Evolutionary conservation across 371 early-diverging fungal species (phyloP).

Genomic region (Rhizopus sp.): DNA sequence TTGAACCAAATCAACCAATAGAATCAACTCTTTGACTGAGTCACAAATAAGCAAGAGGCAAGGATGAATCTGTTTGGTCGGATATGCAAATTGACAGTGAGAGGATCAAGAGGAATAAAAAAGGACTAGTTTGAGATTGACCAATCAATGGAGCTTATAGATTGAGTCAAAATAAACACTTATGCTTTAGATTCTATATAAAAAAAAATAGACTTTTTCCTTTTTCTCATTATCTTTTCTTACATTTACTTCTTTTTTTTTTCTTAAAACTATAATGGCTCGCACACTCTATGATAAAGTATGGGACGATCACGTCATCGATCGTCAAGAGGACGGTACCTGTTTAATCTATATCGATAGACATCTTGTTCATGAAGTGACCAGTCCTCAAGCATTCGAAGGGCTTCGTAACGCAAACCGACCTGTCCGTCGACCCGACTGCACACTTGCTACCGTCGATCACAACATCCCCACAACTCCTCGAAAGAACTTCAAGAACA

Average conservation of each 20-base stretch:
- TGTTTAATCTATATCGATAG: slow-evolving; percentile 71
- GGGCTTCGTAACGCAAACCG: slow-evolving; percentile 63
- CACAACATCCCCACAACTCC: slow-evolving; percentile 70
- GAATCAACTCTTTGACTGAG: neutral
- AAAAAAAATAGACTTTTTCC: neutral
- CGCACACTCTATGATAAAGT: slow-evolving; percentile 56
- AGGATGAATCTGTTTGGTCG: too few species aligned
- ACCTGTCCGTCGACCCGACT: slow-evolving; percentile 63
- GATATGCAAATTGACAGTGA: too few species aligned
- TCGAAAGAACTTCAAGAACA: slow-evolving; percentile 56
- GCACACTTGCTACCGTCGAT: slow-evolving; percentile 72
- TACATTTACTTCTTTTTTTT: neutral
- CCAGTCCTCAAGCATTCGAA: slow-evolving; percentile 71
- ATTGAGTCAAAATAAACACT: neutral
- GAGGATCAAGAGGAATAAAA: too few species aligned
- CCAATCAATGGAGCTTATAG: slow-evolving; percentile 1
- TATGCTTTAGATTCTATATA: too few species aligned
- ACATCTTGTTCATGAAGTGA: slow-evolving; percentile 72
- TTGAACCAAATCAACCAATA: too few species aligned
- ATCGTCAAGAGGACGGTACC: slow-evolving; percentile 59
- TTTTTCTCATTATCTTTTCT: slow-evolving; percentile 3
- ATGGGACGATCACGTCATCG: slow-evolving; percentile 50
- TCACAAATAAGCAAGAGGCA: neutral
- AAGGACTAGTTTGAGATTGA: neutral
- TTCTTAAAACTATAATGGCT: slow-evolving; percentile 30